Evolutionary conservation across 257 asterid genomes (phyloP).

Genomic region (Cruciata laevipes): DNA sequence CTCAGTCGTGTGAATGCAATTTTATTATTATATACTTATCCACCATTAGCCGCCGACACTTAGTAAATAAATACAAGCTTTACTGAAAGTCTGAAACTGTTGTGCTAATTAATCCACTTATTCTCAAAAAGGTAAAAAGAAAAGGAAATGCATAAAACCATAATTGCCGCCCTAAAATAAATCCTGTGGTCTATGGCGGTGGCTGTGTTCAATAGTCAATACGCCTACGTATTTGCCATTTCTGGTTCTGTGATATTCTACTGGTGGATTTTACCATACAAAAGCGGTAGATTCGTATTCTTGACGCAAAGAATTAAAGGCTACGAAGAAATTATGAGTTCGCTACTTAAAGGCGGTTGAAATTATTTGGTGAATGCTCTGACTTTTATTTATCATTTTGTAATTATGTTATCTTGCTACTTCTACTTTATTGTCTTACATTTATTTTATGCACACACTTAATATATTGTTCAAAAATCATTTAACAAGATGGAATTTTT

Average conservation of each 20-base stretch:
- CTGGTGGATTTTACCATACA: neutral
- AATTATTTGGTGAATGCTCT: neutral
- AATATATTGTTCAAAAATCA: no score
- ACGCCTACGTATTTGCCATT: neutral
- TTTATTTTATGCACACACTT: no score
- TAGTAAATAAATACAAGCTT: neutral
- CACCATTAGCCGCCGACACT: neutral
- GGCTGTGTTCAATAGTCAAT: neutral
- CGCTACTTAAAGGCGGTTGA: neutral
- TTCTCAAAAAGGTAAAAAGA: no score
- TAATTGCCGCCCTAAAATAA: slow-evolving; percentile 3
- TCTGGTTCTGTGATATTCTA: neutral
- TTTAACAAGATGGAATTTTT: no score
- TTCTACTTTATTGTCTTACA: no score
- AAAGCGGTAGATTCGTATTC: neutral
- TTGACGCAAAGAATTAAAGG: neutral
- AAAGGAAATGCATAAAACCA: neutral
- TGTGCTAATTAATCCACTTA: neutral
- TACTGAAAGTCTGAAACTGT: neutral
- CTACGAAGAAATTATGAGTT: neutral
- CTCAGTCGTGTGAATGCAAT: neutral
- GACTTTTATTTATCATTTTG: neutral
- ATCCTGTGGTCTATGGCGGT: neutral
- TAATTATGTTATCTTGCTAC: no score
- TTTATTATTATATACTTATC: no score